A percentile compares a stretch with the other conserved stretches of the same genome.
phyloP scores from a whole-genome alignment of 257 asterid genomes.

The Scutellaria minor region DNA sequence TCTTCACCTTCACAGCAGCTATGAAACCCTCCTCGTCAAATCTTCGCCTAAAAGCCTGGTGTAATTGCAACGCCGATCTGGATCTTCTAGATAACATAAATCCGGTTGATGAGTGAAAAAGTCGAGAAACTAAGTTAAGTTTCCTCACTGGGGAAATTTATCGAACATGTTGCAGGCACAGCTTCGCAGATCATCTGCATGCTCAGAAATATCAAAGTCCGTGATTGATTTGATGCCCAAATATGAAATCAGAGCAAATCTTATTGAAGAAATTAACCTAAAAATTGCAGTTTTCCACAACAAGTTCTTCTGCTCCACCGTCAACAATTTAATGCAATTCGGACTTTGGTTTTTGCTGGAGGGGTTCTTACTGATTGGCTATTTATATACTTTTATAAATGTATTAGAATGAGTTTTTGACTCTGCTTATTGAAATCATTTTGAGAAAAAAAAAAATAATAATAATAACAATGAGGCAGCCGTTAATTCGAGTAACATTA shows the following conservation, averaged over 20 bases:
- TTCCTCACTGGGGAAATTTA: constrained; percentile 29
- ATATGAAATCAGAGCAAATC: neutral
- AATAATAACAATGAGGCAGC: too few relatives aligned
- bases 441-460: too few relatives aligned
- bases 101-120: constrained; percentile 11
- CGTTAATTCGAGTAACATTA: too few relatives aligned
- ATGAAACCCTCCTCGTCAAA: neutral
- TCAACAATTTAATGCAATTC: too few relatives aligned
- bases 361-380: too few relatives aligned
- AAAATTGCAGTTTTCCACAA: too few relatives aligned
- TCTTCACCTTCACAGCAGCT: constrained; percentile 5
- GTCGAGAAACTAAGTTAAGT: constrained; percentile 8
- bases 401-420: too few relatives aligned
- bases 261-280: neutral
- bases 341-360: too few relatives aligned
- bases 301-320: too few relatives aligned
- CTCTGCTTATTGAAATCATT: too few relatives aligned
- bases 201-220: too few relatives aligned
- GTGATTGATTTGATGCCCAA: neutral
- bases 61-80: neutral
- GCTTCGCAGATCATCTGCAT: neutral
- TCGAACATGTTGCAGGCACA: constrained; percentile 35
- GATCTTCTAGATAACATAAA: constrained; percentile 36
- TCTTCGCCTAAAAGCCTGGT: constrained; percentile 13
- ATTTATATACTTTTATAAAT: too few relatives aligned